Percentiles rank a stretch among this genome's conserved stretches.
These are phyloP conservation scores for Pelargonium australe DNA, from an alignment of 441 rosid genomes.

Conservation along the genomic window DNA sequence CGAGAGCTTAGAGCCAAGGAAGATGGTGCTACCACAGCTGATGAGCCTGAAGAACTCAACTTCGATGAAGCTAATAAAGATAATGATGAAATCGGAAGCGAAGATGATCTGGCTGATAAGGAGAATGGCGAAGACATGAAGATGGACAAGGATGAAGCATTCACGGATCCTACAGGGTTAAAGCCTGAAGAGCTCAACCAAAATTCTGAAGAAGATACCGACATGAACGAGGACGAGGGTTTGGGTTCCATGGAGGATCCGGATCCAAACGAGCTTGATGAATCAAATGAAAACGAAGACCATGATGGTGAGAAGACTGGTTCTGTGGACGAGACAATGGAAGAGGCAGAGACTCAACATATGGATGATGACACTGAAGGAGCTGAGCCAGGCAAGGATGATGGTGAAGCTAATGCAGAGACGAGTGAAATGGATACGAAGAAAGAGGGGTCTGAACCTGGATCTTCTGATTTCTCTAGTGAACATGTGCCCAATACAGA, in stretches of 20 bases:
- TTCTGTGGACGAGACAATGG: slow-evolving; percentile 44
- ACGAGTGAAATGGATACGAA: slow-evolving; percentile 32
- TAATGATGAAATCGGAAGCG: slow-evolving; percentile 37
- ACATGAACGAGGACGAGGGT: slow-evolving; percentile 43
- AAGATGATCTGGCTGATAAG: slow-evolving; percentile 42
- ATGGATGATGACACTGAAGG: slow-evolving; percentile 35
- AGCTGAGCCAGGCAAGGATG: slow-evolving; percentile 34
- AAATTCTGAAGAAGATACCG: slow-evolving; percentile 44
- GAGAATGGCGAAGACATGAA: slow-evolving; percentile 53
- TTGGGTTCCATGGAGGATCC: slow-evolving; percentile 46
- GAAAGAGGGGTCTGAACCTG: slow-evolving; percentile 37
- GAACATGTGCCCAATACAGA: slow-evolving; percentile 43
- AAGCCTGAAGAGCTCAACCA: slow-evolving; percentile 50
- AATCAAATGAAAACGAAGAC: slow-evolving; percentile 37
- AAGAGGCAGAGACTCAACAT: slow-evolving; percentile 41
- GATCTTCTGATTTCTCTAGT: slow-evolving; percentile 31
- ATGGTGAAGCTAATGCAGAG: slow-evolving; percentile 38
- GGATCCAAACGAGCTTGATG: slow-evolving; percentile 41
- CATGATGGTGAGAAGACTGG: slow-evolving; percentile 32
- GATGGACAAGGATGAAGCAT: slow-evolving; percentile 61
- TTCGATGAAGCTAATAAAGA: slow-evolving; percentile 39
- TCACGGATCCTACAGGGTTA: slow-evolving; percentile 57
- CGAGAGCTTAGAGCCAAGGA: slow-evolving; percentile 90
- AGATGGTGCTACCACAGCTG: slow-evolving; percentile 38
- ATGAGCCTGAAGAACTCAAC: slow-evolving; percentile 38